A percentile compares a stretch with the other conserved stretches of the same genome.
phyloP scores from a whole-genome alignment of 208 protist genomes.

The Wallacemonas rigidus region DNA sequence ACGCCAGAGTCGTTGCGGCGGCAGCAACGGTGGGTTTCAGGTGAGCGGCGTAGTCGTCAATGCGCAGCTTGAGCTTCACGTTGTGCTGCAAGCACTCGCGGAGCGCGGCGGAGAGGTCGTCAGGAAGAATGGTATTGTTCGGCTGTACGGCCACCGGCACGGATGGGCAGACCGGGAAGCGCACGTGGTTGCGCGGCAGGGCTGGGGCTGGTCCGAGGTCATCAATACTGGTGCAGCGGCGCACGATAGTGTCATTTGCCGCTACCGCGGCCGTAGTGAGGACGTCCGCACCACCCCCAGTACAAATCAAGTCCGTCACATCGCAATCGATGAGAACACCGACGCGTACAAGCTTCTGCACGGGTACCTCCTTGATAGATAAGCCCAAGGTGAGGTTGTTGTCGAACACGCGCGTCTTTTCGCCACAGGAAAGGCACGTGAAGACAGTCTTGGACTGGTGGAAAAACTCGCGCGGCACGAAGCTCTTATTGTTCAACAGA shows the following conservation, averaged over 20 bases:
- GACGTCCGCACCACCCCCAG: too few species aligned
- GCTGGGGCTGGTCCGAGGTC: background rate
- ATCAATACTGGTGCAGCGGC: background rate
- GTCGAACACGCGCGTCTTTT: constrained; percentile 73
- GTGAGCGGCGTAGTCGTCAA: background rate
- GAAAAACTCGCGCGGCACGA: constrained; percentile 78
- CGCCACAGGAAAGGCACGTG: constrained; percentile 62
- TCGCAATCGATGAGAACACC: constrained; percentile 33
- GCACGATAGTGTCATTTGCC: background rate
- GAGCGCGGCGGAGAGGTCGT: constrained; percentile 34
- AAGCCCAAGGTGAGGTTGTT: constrained; percentile 75
- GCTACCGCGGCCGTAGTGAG: background rate
- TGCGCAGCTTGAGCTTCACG: constrained; percentile 2
- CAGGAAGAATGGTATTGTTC: constrained; percentile 29
- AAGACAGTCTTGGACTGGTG: constrained; percentile 79
- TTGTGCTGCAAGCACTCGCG: constrained; percentile 16
- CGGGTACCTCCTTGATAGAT: constrained; percentile 44
- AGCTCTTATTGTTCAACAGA: constrained; percentile 75
- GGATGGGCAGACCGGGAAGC: constrained; percentile 23
- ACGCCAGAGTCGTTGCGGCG: background rate
- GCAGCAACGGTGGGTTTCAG: background rate
- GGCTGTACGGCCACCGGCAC: constrained; percentile 27
- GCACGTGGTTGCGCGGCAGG: constrained; percentile 5
- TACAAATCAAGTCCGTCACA: constrained; percentile 5
- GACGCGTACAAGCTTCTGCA: constrained; percentile 37